Base-by-base conservation (phyloP, 169 alveolate species). In the Plasmodium gallinaceum region DNA sequence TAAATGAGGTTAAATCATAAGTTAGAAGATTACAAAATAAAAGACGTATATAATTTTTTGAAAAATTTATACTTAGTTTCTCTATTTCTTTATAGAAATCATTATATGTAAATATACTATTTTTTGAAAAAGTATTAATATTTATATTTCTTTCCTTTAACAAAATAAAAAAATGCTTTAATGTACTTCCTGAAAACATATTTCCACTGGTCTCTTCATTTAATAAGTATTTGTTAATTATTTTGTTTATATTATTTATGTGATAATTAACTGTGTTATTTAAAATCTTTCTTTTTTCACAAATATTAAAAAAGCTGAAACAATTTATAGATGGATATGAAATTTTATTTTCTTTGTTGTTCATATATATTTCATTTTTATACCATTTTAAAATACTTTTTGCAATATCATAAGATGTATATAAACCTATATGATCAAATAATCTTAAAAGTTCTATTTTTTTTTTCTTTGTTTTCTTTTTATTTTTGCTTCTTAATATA, bases 111-210 rank as follows among this genome's bases (percentile, higher is more conserved):
- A 78, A 78, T 58, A 78, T 78, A 7, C 26, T 48, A 8, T 51
- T 78, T 37, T 78, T 66, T 24, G 89, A 62, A 52, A 78, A 78
- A 3, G 43, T 69, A 2, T 51, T 7, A 37, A 78, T 78, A 24
- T 70, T 70, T 65, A 78, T 51, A 70, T 78, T 69, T 39, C 69
- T 78, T 51, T 78, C 89, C 32, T 78, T 78, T 65, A 78, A 58
- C 8, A 78, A 26, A 7, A 45, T 10, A 24, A 78, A 78, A 78
- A 78, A 78, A 26, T 24, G 16, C 48, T 78, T 78, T 12, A 78
- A 45, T 5, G 69, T 37, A 58, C 78, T 64, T 14, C 89, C 89
- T 16, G 89, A 78, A 65, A 78, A 78, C 39, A 64, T 78, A 51
- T 48, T 78, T 51, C 89, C 89, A 6, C 75, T 62, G 0, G 64